Evolutionary conservation across 306 rosid species (phyloP).

Genomic region (Carpinus viminea): DNA sequence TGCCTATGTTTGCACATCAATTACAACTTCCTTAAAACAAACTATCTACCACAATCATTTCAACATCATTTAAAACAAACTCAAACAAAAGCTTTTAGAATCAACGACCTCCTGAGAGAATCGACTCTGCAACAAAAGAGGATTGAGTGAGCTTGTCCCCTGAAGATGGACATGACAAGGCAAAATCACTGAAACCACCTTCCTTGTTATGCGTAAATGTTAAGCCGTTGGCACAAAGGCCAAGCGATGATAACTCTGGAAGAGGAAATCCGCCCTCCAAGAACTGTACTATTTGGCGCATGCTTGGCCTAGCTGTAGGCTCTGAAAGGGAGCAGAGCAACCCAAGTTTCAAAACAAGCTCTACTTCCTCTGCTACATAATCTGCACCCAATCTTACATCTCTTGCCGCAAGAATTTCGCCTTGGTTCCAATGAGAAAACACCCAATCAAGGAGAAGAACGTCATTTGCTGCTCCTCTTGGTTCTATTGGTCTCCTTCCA

Average conservation of each 20-base stretch:
- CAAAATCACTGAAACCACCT: no score
- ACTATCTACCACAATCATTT: no score
- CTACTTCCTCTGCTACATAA: conserved; percentile 41
- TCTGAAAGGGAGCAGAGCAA: conserved; percentile 46
- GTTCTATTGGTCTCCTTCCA: conserved; percentile 39
- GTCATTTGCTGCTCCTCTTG: no score
- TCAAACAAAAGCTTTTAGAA: background rate
- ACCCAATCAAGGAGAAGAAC: conserved; percentile 73
- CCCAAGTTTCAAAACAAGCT: conserved; percentile 64
- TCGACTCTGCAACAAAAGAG: conserved; percentile 43
- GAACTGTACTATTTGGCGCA: conserved; percentile 37
- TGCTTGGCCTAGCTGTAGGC: conserved; percentile 29
- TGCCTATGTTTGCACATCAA: no score
- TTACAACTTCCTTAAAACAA: no score
- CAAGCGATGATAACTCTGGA: conserved; percentile 27
- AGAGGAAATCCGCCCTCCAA: conserved; percentile 27
- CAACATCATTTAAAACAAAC: no score
- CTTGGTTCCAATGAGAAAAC: conserved; percentile 48
- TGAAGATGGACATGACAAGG: no score
- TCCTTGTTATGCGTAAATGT: no score
- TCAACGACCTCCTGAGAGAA: conserved; percentile 61
- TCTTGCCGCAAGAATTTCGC: conserved; percentile 40
- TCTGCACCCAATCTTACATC: conserved; percentile 49
- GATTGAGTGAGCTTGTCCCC: conserved; percentile 23
- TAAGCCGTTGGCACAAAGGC: conserved; percentile 33